Evolutionary conservation across 164 flowering plant genomes (phyloP).

Genomic region (Euptelea pleiosperma): DNA sequence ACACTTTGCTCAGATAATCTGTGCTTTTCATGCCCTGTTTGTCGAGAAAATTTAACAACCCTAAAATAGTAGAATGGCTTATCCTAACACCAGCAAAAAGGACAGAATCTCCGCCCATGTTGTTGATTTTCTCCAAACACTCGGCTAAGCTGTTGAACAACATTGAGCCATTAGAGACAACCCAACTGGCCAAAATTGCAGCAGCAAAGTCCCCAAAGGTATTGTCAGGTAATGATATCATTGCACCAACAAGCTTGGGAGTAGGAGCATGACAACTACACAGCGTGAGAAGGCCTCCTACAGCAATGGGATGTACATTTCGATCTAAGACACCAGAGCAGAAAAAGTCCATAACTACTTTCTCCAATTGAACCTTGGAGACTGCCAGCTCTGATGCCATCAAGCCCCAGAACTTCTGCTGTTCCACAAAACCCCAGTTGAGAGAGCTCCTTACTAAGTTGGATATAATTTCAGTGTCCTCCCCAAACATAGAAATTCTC

Average conservation of each 20-base stretch:
- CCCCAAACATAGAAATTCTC: constrained; percentile 40
- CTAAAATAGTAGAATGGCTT: constrained; percentile 26
- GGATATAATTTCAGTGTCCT: constrained; percentile 18
- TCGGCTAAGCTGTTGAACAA: constrained; percentile 32
- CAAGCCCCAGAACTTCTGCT: constrained; percentile 50
- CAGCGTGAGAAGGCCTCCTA: constrained; percentile 38
- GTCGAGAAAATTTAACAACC: constrained; percentile 33
- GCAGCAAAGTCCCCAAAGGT: constrained; percentile 37
- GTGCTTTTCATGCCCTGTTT: constrained; percentile 16
- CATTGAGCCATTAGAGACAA: constrained; percentile 33
- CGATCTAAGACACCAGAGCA: constrained; percentile 30
- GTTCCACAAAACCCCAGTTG: constrained; percentile 34
- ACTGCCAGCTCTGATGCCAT: constrained; percentile 42
- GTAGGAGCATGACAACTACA: constrained; percentile 36
- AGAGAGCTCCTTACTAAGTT: constrained; percentile 30
- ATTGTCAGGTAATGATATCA: constrained; percentile 34
- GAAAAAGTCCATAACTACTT: constrained; percentile 31
- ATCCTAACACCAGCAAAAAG: constrained; percentile 11
- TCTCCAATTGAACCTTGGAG: constrained; percentile 35
- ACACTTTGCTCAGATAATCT: constrained; percentile 11
- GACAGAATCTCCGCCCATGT: constrained; percentile 11
- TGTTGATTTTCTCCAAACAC: constrained; percentile 30
- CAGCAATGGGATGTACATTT: constrained; percentile 25
- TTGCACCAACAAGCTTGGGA: constrained; percentile 39
- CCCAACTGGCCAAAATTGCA: constrained; percentile 43